Conservation (phyloP, 1,284 basidiomycete genomes). For the Sanghuangporus weigelae region DNA sequence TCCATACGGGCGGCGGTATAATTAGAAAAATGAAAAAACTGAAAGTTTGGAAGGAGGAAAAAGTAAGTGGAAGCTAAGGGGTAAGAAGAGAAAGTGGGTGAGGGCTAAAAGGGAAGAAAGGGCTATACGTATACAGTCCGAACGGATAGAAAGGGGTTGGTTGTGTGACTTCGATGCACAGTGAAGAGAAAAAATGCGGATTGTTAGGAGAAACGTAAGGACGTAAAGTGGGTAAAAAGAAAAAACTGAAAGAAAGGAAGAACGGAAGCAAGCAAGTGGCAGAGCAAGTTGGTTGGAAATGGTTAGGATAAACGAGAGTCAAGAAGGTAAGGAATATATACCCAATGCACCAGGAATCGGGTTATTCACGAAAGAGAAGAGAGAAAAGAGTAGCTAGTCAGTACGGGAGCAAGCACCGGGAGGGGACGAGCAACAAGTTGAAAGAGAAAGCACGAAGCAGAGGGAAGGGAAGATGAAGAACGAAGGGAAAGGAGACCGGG, state of each 20-base stretch:
- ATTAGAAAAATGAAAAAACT: neutral
- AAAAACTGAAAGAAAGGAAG: too few species aligned
- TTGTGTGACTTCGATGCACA: neutral
- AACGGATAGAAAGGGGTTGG: too few species aligned
- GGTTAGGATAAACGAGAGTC: neutral
- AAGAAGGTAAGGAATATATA: neutral
- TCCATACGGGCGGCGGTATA: neutral
- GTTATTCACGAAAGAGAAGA: neutral
- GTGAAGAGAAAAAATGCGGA: neutral
- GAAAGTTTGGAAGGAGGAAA: neutral
- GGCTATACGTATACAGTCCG: neutral
- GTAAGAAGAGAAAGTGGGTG: neutral
- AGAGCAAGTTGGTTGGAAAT: neutral
- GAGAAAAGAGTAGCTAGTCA: neutral
- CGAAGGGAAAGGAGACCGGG: neutral
- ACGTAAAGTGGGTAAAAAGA: too few species aligned
- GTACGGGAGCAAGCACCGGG: neutral
- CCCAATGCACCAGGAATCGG: constrained; percentile 8
- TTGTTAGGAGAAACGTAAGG: neutral
- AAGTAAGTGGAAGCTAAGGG: neutral
- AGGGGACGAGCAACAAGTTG: neutral
- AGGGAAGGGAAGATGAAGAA: neutral
- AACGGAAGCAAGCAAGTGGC: neutral
- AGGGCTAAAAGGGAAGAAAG: neutral
- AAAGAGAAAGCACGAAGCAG: neutral